Evolutionary conservation across 441 rosid genomes (phyloP).

Genomic region (Aleurites moluccanus): DNA sequence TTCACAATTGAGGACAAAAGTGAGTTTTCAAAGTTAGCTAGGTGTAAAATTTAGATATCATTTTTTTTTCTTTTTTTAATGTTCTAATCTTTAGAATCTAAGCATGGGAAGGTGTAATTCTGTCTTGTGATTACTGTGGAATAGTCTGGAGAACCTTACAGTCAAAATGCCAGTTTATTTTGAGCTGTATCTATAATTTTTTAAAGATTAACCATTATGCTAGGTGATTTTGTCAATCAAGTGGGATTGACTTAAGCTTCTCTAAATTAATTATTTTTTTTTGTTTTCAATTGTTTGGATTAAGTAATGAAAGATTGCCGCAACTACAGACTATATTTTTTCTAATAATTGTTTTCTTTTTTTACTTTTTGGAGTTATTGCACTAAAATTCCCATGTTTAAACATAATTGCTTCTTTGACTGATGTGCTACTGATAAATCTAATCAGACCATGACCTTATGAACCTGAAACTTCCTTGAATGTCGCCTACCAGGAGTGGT

Average conservation of each 20-base stretch:
- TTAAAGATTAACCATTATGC: background rate
- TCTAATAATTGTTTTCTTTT: background rate
- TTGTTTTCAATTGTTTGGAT: background rate
- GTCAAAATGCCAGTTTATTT: slow-evolving; percentile 19
- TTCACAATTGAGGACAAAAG: slow-evolving; percentile 2
- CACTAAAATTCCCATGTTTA: background rate
- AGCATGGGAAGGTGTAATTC: background rate
- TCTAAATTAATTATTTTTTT: background rate
- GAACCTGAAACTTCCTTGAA: slow-evolving; percentile 12
- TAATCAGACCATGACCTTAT: background rate
- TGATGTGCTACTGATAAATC: slow-evolving; percentile 3
- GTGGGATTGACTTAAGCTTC: slow-evolving; percentile 24
- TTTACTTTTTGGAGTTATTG: background rate
- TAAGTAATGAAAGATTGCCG: background rate
- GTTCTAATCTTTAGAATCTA: background rate
- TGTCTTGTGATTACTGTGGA: slow-evolving; percentile 1
- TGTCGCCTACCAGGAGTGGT: background rate
- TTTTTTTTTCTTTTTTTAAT: background rate
- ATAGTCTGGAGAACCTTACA: background rate
- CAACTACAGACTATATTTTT: slow-evolving; percentile 18
- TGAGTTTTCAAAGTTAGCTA: background rate
- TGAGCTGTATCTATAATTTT: slow-evolving; percentile 18
- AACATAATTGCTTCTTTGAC: slow-evolving; percentile 20
- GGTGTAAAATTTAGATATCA: background rate
- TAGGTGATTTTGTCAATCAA: slow-evolving; percentile 16